Evolutionary conservation across 805 yeast genomes (phyloP).

Genomic region (Candida qinlingensis): DNA sequence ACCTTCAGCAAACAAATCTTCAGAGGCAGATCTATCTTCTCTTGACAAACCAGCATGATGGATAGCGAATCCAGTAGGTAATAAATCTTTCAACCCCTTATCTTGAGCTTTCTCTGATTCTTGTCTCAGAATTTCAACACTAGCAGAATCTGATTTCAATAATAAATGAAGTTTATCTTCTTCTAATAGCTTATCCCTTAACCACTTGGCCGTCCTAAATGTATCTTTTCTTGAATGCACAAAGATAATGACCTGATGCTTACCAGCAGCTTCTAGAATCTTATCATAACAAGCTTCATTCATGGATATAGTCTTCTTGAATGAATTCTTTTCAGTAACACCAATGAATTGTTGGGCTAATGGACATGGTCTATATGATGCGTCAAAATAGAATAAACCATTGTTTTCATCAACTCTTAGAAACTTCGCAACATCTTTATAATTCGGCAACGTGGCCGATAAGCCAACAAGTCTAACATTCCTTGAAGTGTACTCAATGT

Average conservation of each 20-base stretch:
- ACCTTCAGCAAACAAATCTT: conserved; percentile 86
- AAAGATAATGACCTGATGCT: conserved; percentile 80
- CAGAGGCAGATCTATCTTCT: conserved; percentile 70
- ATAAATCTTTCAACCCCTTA: conserved; percentile 48
- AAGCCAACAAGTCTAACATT: conserved; percentile 73
- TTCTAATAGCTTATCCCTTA: conserved; percentile 56
- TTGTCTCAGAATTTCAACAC: conserved; percentile 53
- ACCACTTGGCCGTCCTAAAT: conserved; percentile 70
- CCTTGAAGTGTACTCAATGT: conserved; percentile 37
- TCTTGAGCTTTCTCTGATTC: conserved; percentile 58
- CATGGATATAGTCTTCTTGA: conserved; percentile 76
- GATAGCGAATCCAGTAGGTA: conserved; percentile 74
- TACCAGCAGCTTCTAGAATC: conserved; percentile 56
- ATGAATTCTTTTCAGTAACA: conserved; percentile 74
- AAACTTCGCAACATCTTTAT: conserved; percentile 78
- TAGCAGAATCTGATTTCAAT: conserved; percentile 41
- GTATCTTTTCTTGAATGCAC: conserved; percentile 96
- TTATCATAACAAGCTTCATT: conserved; percentile 88
- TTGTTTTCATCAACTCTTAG: conserved; percentile 53
- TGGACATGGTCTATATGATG: conserved; percentile 88
- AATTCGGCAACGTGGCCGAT: conserved; percentile 92
- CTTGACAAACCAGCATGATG: conserved; percentile 88
- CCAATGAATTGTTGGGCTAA: conserved; percentile 85
- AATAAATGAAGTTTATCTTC: conserved; percentile 43
- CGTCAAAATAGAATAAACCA: conserved; percentile 77